These are phyloP conservation scores for Phytophthora pini DNA, from an alignment of 352 stramenopile genomes.

Conservation along the genomic window DNA sequence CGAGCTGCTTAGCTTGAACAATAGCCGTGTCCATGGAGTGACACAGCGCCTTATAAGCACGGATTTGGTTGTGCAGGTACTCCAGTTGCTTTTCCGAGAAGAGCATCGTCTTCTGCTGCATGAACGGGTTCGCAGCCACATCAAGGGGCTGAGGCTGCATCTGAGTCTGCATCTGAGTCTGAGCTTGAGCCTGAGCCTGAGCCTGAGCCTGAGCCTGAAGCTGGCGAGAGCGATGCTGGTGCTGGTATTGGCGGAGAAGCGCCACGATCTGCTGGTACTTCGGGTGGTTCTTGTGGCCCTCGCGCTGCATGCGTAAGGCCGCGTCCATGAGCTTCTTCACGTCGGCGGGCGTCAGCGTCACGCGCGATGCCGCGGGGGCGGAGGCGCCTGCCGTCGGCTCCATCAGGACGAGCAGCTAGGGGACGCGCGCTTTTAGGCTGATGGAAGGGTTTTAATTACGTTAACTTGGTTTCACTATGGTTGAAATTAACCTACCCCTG, in stretches of 20 bases:
- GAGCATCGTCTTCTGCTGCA: conserved; percentile 68
- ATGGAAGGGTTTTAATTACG: conserved; percentile 2
- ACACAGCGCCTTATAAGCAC: conserved; percentile 82
- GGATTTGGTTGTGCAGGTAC: conserved; percentile 88
- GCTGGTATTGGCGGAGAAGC: conserved; percentile 82
- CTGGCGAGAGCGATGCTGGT: conserved; percentile 42
- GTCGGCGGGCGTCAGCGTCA: conserved; percentile 65
- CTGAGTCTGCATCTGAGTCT: conserved; percentile 28
- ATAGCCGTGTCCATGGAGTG: conserved; percentile 84
- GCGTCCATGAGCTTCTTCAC: conserved; percentile 87
- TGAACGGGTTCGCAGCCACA: conserved; percentile 63
- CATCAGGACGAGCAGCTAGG: conserved; percentile 10
- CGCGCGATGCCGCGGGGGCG: conserved; percentile 8
- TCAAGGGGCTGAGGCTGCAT: conserved; percentile 38
- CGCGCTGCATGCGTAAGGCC: conserved; percentile 81
- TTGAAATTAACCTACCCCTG: neutral
- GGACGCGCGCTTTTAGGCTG: conserved; percentile 2
- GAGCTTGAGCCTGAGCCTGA: conserved; percentile 34
- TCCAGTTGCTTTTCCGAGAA: conserved; percentile 90
- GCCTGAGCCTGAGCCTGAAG: conserved; percentile 33
- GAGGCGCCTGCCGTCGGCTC: conserved; percentile 11
- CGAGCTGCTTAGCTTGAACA: conserved; percentile 34
- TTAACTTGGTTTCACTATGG: conserved; percentile 21
- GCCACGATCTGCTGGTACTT: conserved; percentile 88
- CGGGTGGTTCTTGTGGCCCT: conserved; percentile 77